These are phyloP conservation scores for Penicillium vulpinum DNA, from an alignment of 2,329 filamentous ascomycete species.

Conservation along the genomic window DNA sequence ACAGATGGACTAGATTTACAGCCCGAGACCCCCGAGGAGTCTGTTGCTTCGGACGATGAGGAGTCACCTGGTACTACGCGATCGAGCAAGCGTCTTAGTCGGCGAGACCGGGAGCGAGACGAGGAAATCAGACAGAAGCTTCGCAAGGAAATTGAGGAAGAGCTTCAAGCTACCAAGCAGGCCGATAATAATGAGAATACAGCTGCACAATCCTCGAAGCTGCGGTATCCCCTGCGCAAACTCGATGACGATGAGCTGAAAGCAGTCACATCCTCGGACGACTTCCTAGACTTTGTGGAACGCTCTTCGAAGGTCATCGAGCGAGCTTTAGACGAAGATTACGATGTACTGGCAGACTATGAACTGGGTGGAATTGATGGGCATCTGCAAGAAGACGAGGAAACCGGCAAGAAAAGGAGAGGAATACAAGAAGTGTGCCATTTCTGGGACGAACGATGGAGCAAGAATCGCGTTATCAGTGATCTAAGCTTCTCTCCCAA, in stretches of 20 bases:
- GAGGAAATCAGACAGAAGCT: conserved; percentile 86
- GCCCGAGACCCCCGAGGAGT: conserved; percentile 54
- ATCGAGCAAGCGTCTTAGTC: conserved; percentile 71
- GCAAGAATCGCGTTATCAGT: conserved; percentile 96
- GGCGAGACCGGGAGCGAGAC: conserved; percentile 77
- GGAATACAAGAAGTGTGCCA: conserved; percentile 76
- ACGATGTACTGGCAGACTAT: conserved; percentile 95
- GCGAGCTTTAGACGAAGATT: conserved; percentile 89
- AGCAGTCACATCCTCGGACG: conserved; percentile 86
- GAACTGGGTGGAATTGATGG: conserved; percentile 72
- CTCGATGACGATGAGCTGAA: conserved; percentile 82
- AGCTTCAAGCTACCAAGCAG: conserved; percentile 70
- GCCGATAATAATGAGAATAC: conserved; percentile 34
- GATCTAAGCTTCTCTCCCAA: conserved; percentile 94
- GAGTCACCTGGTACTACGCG: conserved; percentile 54
- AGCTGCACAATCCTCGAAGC: conserved; percentile 45
- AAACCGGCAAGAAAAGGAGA: conserved; percentile 48
- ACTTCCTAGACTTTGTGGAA: conserved; percentile 94
- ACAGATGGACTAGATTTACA: conserved; percentile 70
- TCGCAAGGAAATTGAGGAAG: conserved; percentile 87
- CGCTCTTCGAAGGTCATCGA: conserved; percentile 96
- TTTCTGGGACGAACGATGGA: conserved; percentile 94
- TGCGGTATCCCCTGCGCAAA: conserved; percentile 72
- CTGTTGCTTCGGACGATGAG: conserved; percentile 64
- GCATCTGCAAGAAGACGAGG: conserved; percentile 76